These are phyloP conservation scores for Trypanosoma melophagium DNA, from an alignment of 208 protist genomes.

Conservation along the genomic window DNA sequence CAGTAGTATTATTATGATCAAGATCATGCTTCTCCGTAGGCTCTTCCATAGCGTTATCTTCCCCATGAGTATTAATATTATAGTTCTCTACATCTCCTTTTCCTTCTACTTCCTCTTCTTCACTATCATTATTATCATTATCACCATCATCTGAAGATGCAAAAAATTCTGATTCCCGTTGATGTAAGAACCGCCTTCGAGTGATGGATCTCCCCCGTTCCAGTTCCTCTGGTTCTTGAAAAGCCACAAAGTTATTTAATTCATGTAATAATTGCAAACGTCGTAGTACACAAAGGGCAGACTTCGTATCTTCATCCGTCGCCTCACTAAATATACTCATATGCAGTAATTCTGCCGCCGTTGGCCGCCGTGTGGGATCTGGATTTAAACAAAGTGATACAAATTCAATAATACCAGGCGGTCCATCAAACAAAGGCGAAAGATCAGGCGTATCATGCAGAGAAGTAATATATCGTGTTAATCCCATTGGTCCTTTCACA, in stretches of 20 bases:
- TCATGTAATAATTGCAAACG: conserved; percentile 83
- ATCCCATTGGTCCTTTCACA: conserved; percentile 64
- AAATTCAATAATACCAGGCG: conserved; percentile 76
- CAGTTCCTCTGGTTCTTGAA: conserved; percentile 61
- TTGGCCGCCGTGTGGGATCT: conserved; percentile 64
- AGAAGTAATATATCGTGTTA: conserved; percentile 80
- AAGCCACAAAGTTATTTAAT: conserved; percentile 84
- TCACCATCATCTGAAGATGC: conserved; percentile 6
- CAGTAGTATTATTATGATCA: no score
- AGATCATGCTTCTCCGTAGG: no score
- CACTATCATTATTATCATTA: neutral
- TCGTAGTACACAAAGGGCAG: conserved; percentile 71
- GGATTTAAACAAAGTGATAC: conserved; percentile 80
- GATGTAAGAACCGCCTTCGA: neutral
- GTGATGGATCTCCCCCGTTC: neutral
- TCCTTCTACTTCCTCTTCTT: neutral
- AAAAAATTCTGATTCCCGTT: conserved; percentile 11
- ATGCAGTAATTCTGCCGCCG: conserved; percentile 71
- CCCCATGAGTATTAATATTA: neutral
- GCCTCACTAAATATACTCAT: conserved; percentile 77
- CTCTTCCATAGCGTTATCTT: no score
- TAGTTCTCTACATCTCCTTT: neutral
- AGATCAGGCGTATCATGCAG: conserved; percentile 84
- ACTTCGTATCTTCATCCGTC: conserved; percentile 60
- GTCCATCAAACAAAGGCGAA: conserved; percentile 66